These are phyloP conservation scores for Suillus bovinus DNA, from an alignment of 768 basidiomycete species.

Conservation along the genomic window DNA sequence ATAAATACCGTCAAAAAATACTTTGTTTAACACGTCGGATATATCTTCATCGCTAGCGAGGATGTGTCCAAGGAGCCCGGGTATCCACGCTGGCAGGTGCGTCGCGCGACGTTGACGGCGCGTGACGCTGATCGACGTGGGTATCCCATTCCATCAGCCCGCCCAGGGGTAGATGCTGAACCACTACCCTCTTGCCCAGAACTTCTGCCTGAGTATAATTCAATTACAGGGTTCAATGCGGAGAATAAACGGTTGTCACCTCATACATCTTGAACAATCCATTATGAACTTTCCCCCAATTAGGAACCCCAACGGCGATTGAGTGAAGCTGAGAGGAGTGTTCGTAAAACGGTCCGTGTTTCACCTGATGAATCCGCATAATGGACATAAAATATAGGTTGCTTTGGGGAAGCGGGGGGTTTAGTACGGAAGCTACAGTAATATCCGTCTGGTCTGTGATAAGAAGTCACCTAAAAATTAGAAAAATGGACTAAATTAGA, in stretches of 20 bases:
- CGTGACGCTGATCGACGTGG: constrained; percentile 7
- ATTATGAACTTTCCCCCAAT: constrained; percentile 87
- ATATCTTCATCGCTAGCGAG: neutral
- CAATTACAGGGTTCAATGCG: constrained; percentile 7
- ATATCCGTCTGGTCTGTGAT: constrained; percentile 59
- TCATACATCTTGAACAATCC: constrained; percentile 97
- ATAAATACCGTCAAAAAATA: neutral
- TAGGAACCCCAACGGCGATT: constrained; percentile 85
- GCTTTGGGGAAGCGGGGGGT: constrained; percentile 55
- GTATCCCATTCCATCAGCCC: constrained; percentile 72
- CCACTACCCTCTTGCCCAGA: constrained; percentile 91
- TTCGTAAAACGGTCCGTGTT: constrained; percentile 87
- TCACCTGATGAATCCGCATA: constrained; percentile 76
- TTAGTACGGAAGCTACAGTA: constrained; percentile 65
- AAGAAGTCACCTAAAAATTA: constrained; percentile 1
- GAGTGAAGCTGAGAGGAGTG: constrained; percentile 89
- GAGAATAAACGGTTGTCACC: constrained; percentile 40
- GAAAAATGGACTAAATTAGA: constrained; percentile 6
- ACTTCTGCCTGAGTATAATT: constrained; percentile 70
- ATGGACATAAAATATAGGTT: constrained; percentile 84
- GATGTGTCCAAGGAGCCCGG: constrained; percentile 19
- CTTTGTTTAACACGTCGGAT: neutral
- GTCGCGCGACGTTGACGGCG: neutral
- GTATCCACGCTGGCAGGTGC: constrained; percentile 6
- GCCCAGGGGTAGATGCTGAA: constrained; percentile 90